phyloP scores from a whole-genome alignment of 441 rosid species.

The Lagerstroemia fauriei region DNA sequence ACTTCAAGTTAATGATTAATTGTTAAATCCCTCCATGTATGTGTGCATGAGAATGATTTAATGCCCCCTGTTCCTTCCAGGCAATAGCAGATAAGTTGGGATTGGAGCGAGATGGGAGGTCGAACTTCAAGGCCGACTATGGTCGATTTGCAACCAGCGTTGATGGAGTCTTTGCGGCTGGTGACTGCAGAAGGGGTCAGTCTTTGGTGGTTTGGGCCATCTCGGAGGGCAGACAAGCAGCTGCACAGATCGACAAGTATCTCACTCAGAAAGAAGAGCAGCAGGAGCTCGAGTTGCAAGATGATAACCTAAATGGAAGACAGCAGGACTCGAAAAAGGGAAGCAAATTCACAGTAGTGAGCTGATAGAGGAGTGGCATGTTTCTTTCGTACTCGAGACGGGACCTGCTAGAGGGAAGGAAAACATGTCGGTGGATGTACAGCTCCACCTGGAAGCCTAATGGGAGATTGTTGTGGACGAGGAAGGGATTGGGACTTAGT shows the following conservation, averaged over 20 bases:
- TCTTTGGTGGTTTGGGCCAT: constrained; percentile 99
- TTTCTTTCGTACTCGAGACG: neutral
- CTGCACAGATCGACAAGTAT: constrained; percentile 81
- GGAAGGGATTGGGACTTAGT: neutral
- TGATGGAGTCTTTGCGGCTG: constrained; percentile 96
- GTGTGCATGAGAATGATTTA: too few species aligned
- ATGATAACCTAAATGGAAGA: constrained; percentile 26
- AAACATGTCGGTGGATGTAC: neutral
- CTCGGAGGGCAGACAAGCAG: constrained; percentile 96
- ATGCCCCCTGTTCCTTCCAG: constrained; percentile 40
- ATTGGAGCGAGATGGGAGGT: constrained; percentile 74
- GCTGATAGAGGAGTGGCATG: constrained; percentile 29
- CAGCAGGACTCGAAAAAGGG: constrained; percentile 35
- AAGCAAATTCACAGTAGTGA: constrained; percentile 47
- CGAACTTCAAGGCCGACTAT: constrained; percentile 92
- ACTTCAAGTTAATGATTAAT: neutral
- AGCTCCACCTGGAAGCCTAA: neutral
- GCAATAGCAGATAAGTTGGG: constrained; percentile 85
- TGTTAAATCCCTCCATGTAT: too few species aligned
- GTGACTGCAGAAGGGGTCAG: constrained; percentile 97
- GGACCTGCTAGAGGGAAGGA: neutral
- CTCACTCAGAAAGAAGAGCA: constrained; percentile 41
- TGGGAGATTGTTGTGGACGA: neutral
- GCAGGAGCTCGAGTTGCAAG: constrained; percentile 12
- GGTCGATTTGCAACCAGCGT: constrained; percentile 86